Evolutionary conservation across 345 rosid species (phyloP).

Genomic region (Brassica carinata): DNA sequence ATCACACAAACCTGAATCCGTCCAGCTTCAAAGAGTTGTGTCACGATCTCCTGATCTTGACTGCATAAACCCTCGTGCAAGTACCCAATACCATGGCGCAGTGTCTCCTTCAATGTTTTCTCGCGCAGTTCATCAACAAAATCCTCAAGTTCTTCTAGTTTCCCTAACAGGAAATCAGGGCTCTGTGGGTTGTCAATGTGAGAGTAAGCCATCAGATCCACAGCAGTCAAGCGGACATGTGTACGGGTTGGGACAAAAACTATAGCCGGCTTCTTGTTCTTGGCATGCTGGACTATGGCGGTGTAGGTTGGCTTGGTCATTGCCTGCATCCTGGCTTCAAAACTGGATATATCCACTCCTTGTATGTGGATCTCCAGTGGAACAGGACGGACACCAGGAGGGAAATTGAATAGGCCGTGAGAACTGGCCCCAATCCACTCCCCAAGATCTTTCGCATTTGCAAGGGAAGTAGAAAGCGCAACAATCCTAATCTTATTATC

Average conservation of each 20-base stretch:
- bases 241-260: constrained; percentile 92
- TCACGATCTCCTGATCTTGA: constrained; percentile 83
- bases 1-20: constrained; percentile 93
- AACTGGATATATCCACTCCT: constrained; percentile 85
- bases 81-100: constrained; percentile 77
- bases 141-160: constrained; percentile 61
- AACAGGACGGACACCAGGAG: constrained; percentile 91
- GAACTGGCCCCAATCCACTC: constrained; percentile 97
- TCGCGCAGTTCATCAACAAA: constrained; percentile 60
- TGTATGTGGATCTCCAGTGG: constrained; percentile 94
- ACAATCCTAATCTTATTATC: constrained; percentile 85
- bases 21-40: constrained; percentile 75
- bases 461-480: constrained; percentile 93
- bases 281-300: constrained; percentile 79
- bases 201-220: constrained; percentile 88
- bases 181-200: constrained; percentile 56
- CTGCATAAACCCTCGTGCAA: constrained; percentile 88
- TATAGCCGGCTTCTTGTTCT: constrained; percentile 76
- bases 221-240: constrained; percentile 83
- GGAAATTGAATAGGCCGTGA: constrained; percentile 89
- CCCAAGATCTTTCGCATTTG: constrained; percentile 96
- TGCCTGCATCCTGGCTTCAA: constrained; percentile 96
- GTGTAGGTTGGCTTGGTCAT: constrained; percentile 93
- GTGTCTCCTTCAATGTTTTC: constrained; percentile 66
- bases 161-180: constrained; percentile 58